Percentiles rank a stretch among this genome's conserved stretches.
Conservation (phyloP, 768 basidiomycete species). For the Hirschioporus abietinus region DNA sequence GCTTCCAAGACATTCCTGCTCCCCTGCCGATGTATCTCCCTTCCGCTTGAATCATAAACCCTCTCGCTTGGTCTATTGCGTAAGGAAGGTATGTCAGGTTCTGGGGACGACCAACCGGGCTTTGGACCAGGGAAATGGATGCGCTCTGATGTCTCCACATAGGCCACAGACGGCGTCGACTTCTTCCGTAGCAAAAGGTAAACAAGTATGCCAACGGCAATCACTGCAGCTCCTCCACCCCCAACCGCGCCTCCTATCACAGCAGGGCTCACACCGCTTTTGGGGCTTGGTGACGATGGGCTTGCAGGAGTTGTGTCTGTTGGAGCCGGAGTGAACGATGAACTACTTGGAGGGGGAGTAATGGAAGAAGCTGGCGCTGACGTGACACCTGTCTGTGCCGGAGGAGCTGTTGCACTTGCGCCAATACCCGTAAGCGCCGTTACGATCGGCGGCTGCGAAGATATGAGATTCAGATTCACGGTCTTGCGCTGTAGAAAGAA, state of each 20-base stretch:
- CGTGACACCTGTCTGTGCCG: not conserved
- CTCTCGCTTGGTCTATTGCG: not conserved
- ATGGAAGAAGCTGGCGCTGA: not conserved
- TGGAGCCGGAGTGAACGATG: not conserved
- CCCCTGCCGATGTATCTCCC: not conserved
- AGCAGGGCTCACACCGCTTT: not conserved
- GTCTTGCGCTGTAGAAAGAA: no score
- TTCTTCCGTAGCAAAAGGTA: not conserved
- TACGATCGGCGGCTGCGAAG: not conserved
- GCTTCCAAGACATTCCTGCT: not conserved
- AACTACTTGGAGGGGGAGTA: not conserved
- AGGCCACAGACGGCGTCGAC: not conserved
- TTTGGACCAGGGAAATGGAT: not conserved
- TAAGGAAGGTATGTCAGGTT: not conserved
- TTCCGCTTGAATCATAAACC: not conserved
- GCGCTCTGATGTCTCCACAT: not conserved
- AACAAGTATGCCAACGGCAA: not conserved
- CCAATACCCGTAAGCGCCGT: not conserved
- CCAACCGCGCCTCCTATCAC: conserved; percentile 4
- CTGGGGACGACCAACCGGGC: not conserved
- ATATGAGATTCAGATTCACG: not conserved
- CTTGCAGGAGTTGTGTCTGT: not conserved
- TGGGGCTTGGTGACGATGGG: not conserved
- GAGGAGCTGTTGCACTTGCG: not conserved
- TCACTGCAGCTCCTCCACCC: conserved; percentile 1